These are phyloP conservation scores for Microthlaspi erraticum DNA, from an alignment of 345 rosid genomes.

Conservation along the genomic window DNA sequence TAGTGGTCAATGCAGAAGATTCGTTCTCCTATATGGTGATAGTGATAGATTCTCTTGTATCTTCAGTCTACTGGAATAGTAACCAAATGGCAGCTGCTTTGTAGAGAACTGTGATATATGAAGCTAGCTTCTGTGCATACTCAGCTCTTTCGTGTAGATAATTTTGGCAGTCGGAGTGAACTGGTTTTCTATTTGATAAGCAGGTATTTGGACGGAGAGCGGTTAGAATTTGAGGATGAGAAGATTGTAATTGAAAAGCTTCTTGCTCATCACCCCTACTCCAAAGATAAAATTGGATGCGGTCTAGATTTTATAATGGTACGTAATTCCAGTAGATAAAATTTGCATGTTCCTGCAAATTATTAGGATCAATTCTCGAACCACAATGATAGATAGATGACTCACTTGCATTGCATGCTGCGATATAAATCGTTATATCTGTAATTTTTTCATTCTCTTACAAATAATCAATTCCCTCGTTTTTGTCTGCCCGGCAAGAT, in stretches of 20 bases:
- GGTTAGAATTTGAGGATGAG: constrained; percentile 67
- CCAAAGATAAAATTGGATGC: constrained; percentile 83
- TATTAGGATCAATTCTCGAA: background rate
- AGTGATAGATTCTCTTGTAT: constrained; percentile 3
- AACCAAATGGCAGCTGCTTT: background rate
- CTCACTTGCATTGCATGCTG: background rate
- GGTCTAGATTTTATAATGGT: constrained; percentile 84
- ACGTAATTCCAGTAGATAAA: constrained; percentile 31
- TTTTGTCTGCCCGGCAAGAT: background rate
- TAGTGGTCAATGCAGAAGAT: background rate
- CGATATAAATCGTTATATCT: background rate
- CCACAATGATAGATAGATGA: constrained; percentile 7
- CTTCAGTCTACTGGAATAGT: constrained; percentile 3
- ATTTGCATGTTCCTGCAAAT: constrained; percentile 11
- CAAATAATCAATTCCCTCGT: background rate
- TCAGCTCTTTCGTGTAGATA: background rate
- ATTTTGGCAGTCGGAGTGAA: background rate
- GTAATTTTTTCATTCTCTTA: background rate
- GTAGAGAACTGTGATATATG: background rate
- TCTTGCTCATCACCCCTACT: constrained; percentile 74
- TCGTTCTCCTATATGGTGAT: background rate
- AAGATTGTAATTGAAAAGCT: constrained; percentile 63
- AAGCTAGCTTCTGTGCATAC: constrained; percentile 11
- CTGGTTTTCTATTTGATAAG: constrained; percentile 26
- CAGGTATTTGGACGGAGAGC: constrained; percentile 80